These are phyloP conservation scores for Arxiozyma heterogenica DNA, from an alignment of 1,139 yeast species.

Conservation along the genomic window DNA sequence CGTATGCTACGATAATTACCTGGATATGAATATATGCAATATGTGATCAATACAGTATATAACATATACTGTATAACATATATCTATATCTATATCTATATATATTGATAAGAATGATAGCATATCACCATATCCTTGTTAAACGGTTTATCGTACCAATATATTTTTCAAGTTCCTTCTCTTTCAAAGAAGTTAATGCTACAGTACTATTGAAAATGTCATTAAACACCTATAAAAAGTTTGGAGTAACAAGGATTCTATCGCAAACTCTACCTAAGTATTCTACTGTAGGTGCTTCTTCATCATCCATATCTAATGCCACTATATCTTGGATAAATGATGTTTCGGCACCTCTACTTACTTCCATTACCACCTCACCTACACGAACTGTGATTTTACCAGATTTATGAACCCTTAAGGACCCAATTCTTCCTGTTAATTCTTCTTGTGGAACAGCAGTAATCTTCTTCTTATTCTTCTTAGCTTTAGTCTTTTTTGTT, in stretches of 20 bases:
- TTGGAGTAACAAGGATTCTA: slow-evolving; percentile 38
- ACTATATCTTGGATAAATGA: slow-evolving; percentile 71
- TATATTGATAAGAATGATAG: neutral
- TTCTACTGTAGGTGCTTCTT: slow-evolving; percentile 37
- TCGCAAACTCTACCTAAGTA: slow-evolving; percentile 54
- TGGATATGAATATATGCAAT: no score
- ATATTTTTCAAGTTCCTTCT: no score
- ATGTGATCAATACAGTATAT: no score
- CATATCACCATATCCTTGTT: neutral
- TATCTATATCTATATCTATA: no score
- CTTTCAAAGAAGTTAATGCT: no score
- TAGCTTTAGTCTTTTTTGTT: slow-evolving; percentile 7
- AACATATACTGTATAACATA: no score
- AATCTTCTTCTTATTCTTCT: slow-evolving; percentile 3
- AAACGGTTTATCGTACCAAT: no score
- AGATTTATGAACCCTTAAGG: slow-evolving; percentile 64
- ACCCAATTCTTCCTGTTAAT: slow-evolving; percentile 59
- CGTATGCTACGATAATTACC: no score
- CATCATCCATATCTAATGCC: slow-evolving; percentile 42
- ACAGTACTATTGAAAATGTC: neutral
- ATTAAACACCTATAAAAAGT: slow-evolving; percentile 14
- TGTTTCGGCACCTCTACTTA: slow-evolving; percentile 63
- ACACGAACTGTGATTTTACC: slow-evolving; percentile 69
- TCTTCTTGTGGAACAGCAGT: slow-evolving; percentile 13
- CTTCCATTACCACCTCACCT: slow-evolving; percentile 62